Base-by-base conservation (phyloP, 2,329 filamentous ascomycete species). In the Penicillium carneum region DNA sequence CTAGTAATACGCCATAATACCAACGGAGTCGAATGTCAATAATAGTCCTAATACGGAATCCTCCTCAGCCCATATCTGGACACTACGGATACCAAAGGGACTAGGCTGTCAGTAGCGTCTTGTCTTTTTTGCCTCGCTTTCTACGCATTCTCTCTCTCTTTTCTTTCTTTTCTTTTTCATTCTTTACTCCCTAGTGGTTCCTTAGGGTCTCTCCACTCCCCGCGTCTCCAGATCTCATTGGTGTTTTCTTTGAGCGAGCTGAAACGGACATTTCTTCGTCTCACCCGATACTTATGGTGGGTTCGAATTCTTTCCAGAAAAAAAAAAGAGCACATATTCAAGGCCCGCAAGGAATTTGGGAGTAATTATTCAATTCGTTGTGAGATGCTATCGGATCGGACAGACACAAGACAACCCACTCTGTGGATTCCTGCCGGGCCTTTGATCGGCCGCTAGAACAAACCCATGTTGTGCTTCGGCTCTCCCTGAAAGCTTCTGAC, bases 381-480 rank as follows among this genome's bases (percentile, higher is more conserved):
- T 51, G 46, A 54, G 48, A 54, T 58, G 52, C 60, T 49, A 57
- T 55, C 58, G 54, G 57, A 64, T 61, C 63, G 46, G 52, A 62
- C 33, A 47, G 39, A 26, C 38, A 38, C 45, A 52, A 51, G 39
- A 58, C 51, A 67, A 58, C 54, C 67, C 64, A 66, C 65, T 57
- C 38, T 63, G 68, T 70, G 68, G 68, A 65, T 68, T 68, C 64
- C 55, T 56, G 46, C 50, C 55, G 65, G 63, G 33, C 47, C 52
- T 62, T 59, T 64, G 67, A 70, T 70, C 64, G 52, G 65, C 68
- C 68, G 67, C 68, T 68, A 69, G 26, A 62, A 62, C 45, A 38
- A 59, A 63, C 55, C 54, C 57, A 60, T 63, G 54, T 64, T 59
- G 67, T 36, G 46, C 45, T 53, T 53, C 46, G n/a, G 56, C 51